phyloP scores from a whole-genome alignment of 2,329 filamentous ascomycete species.

The Amphichorda felina region DNA sequence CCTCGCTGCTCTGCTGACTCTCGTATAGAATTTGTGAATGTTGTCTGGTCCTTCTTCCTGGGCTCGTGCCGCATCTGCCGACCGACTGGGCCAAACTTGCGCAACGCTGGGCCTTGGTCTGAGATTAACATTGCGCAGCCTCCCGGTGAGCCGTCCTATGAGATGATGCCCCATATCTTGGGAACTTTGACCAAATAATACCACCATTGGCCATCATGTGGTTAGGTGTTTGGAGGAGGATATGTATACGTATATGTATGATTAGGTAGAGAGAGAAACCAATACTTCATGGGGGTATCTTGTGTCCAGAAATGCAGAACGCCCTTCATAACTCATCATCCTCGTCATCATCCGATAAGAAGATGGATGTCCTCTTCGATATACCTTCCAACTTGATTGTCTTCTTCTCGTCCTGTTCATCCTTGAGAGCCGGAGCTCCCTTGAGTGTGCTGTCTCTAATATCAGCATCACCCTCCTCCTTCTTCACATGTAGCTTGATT shows the following conservation, averaged over 20 bases:
- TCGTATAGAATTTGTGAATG: slow-evolving; percentile 31
- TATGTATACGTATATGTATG: background rate
- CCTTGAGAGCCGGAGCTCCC: background rate
- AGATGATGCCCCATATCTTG: slow-evolving; percentile 33
- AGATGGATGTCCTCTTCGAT: slow-evolving; percentile 8
- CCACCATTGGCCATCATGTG: background rate
- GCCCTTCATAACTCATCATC: slow-evolving; percentile 11
- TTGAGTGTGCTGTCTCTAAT: background rate
- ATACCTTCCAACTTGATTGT: slow-evolving; percentile 1
- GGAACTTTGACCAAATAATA: slow-evolving; percentile 39
- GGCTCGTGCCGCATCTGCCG: slow-evolving; percentile 40
- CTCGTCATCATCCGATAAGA: slow-evolving; percentile 13
- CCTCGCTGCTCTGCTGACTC: background rate
- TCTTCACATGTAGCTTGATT: slow-evolving; percentile 1
- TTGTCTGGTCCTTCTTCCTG: slow-evolving; percentile 39
- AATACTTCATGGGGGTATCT: background rate
- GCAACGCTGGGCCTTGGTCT: slow-evolving; percentile 36
- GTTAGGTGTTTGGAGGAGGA: background rate
- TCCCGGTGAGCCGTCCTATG: slow-evolving; percentile 26
- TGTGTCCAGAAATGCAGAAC: background rate
- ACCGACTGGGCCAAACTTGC: slow-evolving; percentile 32
- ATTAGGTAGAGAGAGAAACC: background rate
- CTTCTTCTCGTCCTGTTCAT: slow-evolving; percentile 2
- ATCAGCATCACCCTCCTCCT: background rate
- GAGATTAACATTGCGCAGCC: slow-evolving; percentile 33